Evolutionary conservation across 345 rosid genomes (phyloP).

Genomic region (Citrus reticulata): DNA sequence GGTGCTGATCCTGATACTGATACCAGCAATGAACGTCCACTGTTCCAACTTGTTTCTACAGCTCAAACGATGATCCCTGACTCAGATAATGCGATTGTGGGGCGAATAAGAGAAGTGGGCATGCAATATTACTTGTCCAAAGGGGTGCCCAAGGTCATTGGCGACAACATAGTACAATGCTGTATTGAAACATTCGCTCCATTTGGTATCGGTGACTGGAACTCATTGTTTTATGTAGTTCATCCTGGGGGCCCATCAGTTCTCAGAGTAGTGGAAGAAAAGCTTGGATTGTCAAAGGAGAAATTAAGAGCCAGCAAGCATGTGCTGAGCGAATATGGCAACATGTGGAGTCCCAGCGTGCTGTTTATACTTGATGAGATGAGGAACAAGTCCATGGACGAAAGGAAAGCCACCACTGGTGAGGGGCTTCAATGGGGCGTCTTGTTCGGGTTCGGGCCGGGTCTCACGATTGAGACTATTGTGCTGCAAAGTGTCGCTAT

Average conservation of each 20-base stretch:
- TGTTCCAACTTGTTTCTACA: neutral
- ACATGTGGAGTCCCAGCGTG: neutral
- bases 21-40: neutral
- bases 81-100: neutral
- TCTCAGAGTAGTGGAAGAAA: neutral
- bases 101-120: neutral
- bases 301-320: neutral
- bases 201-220: neutral
- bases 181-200: neutral
- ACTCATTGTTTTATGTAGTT: constrained; percentile 5
- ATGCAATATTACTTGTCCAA: neutral
- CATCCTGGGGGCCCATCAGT: neutral
- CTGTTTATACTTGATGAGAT: constrained; percentile 7
- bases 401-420: constrained; percentile 1
- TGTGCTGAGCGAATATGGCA: neutral
- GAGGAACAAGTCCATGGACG: constrained; percentile 4
- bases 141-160: neutral
- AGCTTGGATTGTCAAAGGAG: neutral
- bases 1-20: neutral
- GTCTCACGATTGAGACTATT: constrained; percentile 8
- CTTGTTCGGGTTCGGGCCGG: constrained; percentile 4
- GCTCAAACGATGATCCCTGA: constrained; percentile 2
- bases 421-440: constrained; percentile 14
- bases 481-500: neutral
- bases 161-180: neutral